These are phyloP conservation scores for Incumbomyces lentus DNA, from an alignment of 2,329 filamentous ascomycete species.

Conservation along the genomic window DNA sequence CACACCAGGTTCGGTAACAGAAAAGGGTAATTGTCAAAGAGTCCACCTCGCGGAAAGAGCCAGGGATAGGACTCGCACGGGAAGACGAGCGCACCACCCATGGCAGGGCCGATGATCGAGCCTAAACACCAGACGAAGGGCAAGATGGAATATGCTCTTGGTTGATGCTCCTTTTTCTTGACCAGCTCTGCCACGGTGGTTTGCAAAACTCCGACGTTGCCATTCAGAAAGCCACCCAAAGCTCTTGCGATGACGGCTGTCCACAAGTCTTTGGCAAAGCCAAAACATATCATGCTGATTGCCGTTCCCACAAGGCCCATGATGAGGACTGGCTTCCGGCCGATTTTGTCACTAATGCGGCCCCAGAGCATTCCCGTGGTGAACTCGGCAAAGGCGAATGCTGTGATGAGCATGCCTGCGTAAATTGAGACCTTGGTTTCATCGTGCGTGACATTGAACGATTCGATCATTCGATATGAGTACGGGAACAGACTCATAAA, in stretches of 20 bases:
- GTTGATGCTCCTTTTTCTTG: constrained; percentile 85
- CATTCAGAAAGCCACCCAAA: constrained; percentile 82
- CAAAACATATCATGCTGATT: constrained; percentile 84
- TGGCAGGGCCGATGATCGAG: constrained; percentile 84
- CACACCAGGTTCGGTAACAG: constrained; percentile 88
- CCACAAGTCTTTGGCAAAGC: constrained; percentile 72
- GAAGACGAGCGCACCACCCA: constrained; percentile 80
- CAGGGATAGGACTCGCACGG: constrained; percentile 73
- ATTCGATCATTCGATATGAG: constrained; percentile 93
- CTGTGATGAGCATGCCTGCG: constrained; percentile 89
- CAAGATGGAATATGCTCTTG: constrained; percentile 93
- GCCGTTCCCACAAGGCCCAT: constrained; percentile 85
- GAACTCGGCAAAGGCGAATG: constrained; percentile 94
- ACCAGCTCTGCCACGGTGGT: constrained; percentile 79
- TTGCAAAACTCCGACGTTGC: constrained; percentile 90
- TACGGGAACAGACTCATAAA: constrained; percentile 99
- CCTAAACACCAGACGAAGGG: constrained; percentile 96
- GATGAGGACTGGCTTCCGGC: constrained; percentile 83
- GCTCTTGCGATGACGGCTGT: constrained; percentile 80
- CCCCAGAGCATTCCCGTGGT: constrained; percentile 89
- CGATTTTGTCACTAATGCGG: constrained; percentile 78
- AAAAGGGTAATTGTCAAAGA: constrained; percentile 84
- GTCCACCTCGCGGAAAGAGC: constrained; percentile 59
- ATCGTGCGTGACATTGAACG: constrained; percentile 74
- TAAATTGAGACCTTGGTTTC: constrained; percentile 77